Base-by-base conservation (phyloP, 345 rosid genomes). In the Punica granatum region DNA sequence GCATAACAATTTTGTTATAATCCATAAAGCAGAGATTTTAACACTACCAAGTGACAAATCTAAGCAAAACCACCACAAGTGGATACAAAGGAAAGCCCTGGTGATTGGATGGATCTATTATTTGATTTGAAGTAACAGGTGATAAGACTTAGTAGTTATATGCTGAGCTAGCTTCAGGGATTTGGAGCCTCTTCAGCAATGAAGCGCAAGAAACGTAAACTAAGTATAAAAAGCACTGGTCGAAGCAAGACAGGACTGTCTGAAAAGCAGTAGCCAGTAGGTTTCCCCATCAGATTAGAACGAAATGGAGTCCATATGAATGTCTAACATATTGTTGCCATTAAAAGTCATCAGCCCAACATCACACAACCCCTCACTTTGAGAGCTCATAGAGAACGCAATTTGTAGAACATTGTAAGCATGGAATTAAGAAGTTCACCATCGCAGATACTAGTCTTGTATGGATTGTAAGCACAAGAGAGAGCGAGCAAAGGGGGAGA, bases 1-100 rank as follows among this genome's bases (percentile, higher is more conserved):
- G 79, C 80, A 65, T 63, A 75, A 64, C 73, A 34, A 76, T 70
- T 77, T 74, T 75, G 67, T 26, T 71, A 80, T 67, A 33, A 59
- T 39, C 23, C 63, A 32, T 31, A 67, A 60, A 21, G 39, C 32
- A 42, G 49, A 36, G 18, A 56, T 6, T n/a, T 56, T n/a, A 19
- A 8, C 6, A 3, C 6, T 1, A 11, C 23, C 6, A 19, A n/a
- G 53, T 48, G 16, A 48, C n/a, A 48, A 19, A 48, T 19, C 54
- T 19, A 3, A 49, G 30, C 61, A 56, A 56, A 28, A 12, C 16
- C 34, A 56, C 34, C 26, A 9, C 13, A 51, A n/a, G 9, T 51
- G 58, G 58, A n/a, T 51, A 3, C 23, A 21, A 19, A 23, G 58
- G 28, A n/a, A 56, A 11, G 13, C 60, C 18, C 33, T 21, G 33